Percentiles rank a stretch among this genome's conserved stretches.
These are phyloP conservation scores for Aplosporella prunicola DNA, from an alignment of 2,329 filamentous ascomycete species.

Conservation along the genomic window DNA sequence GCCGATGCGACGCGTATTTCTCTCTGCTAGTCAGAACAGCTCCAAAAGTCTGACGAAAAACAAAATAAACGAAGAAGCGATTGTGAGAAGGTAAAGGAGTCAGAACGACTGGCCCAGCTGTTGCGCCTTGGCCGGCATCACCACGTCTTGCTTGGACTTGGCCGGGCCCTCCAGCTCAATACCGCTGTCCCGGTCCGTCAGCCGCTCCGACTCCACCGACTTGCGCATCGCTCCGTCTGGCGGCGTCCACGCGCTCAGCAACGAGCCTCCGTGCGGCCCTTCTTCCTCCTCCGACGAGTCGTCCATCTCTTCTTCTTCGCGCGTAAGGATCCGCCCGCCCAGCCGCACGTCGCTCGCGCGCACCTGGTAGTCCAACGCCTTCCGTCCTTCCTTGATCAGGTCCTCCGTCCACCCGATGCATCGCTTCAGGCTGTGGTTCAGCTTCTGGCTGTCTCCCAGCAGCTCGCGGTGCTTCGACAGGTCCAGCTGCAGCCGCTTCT, in stretches of 20 bases:
- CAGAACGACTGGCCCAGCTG: background rate
- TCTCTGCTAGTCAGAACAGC: too few relatives aligned
- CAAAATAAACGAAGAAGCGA: too few relatives aligned
- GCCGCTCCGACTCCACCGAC: slow-evolving; percentile 14
- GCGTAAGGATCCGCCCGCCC: slow-evolving; percentile 66
- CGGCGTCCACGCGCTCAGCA: slow-evolving; percentile 30
- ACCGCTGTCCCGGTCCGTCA: slow-evolving; percentile 30
- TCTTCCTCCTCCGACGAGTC: slow-evolving; percentile 24
- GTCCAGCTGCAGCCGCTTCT: slow-evolving; percentile 74
- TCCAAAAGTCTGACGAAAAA: too few relatives aligned
- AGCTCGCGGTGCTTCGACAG: slow-evolving; percentile 82
- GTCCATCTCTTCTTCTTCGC: slow-evolving; percentile 46
- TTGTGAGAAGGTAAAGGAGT: too few relatives aligned
- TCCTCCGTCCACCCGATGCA: slow-evolving; percentile 86
- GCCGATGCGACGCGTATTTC: too few relatives aligned
- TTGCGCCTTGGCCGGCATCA: background rate
- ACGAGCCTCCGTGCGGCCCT: slow-evolving; percentile 19
- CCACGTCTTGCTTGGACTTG: slow-evolving; percentile 5
- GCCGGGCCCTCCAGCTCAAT: slow-evolving; percentile 22
- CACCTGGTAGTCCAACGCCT: slow-evolving; percentile 76
- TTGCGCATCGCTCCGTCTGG: slow-evolving; percentile 16
- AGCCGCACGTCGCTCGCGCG: slow-evolving; percentile 69
- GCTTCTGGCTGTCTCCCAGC: slow-evolving; percentile 81
- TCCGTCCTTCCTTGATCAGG: slow-evolving; percentile 79
- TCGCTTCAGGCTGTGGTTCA: slow-evolving; percentile 86